Evolutionary conservation across 208 protist genomes (phyloP).

Genomic region (Trypanosoma conorhini): DNA sequence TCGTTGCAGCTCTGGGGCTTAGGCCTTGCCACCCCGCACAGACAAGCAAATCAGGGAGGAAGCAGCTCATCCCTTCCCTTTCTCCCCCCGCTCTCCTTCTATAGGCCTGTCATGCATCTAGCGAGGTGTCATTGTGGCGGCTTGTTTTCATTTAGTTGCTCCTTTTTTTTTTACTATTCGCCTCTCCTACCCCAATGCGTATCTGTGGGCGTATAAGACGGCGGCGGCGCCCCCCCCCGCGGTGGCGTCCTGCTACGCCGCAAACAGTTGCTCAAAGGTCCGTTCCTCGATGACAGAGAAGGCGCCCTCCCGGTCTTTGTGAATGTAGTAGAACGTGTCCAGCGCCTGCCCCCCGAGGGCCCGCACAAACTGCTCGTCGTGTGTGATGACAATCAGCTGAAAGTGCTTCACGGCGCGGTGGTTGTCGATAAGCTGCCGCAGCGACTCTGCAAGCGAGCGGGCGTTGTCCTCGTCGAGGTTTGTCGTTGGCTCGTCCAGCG

Average conservation of each 20-base stretch:
- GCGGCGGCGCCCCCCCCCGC: too few species aligned
- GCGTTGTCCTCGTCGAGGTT: constrained; percentile 98
- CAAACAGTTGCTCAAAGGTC: constrained; percentile 87
- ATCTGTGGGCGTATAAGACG: background rate
- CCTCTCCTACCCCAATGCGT: background rate
- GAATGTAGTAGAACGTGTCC: constrained; percentile 89
- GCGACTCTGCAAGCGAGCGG: constrained; percentile 73
- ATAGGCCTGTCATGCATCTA: too few species aligned
- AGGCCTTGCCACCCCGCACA: too few species aligned
- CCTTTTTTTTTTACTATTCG: background rate
- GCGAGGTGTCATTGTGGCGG: background rate
- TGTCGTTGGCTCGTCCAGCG: constrained; percentile 99
- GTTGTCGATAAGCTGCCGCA: constrained; percentile 83
- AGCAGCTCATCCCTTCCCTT: too few species aligned
- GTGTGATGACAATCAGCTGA: constrained; percentile 99
- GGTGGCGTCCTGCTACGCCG: constrained; percentile 19
- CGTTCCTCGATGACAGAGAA: constrained; percentile 91
- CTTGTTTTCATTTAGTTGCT: background rate
- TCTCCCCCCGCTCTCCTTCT: too few species aligned
- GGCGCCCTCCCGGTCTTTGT: constrained; percentile 88
- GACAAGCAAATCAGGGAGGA: too few species aligned
- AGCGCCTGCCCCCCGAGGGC: constrained; percentile 79
- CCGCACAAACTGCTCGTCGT: constrained; percentile 99
- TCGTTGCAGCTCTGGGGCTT: too few species aligned
- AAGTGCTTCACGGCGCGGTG: constrained; percentile 90